phyloP scores from a whole-genome alignment of 208 protist species.

The Trypanosoma avium region DNA sequence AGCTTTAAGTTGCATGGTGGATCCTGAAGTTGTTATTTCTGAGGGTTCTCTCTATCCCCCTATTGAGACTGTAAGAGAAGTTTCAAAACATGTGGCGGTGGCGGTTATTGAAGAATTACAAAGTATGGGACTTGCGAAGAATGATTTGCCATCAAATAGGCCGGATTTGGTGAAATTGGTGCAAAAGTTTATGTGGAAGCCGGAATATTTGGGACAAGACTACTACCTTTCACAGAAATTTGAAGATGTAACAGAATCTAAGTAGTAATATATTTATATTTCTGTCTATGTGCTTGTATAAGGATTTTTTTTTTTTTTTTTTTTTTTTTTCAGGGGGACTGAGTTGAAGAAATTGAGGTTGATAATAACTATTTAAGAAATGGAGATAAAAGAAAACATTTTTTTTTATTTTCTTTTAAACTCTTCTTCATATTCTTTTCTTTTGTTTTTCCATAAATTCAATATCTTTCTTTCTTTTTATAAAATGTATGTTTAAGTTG shows the following conservation, averaged over 20 bases:
- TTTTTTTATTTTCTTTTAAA: no score
- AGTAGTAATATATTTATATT: background rate
- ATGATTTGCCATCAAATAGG: constrained; percentile 35
- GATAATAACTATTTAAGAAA: no score
- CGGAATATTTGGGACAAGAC: constrained; percentile 42
- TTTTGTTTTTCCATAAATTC: no score
- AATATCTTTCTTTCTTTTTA: no score
- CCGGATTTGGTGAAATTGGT: constrained; percentile 47
- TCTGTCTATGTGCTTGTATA: background rate
- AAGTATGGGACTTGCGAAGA: constrained; percentile 37
- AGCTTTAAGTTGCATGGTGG: constrained; percentile 59
- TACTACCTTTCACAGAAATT: constrained; percentile 71
- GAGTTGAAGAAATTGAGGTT: no score
- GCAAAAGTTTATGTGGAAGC: constrained; percentile 43
- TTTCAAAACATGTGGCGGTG: constrained; percentile 51
- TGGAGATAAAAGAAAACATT: no score
- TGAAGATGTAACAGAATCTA: constrained; percentile 11
- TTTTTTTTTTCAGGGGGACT: no score
- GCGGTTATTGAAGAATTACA: constrained; percentile 48
- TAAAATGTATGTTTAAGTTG: constrained; percentile 5
- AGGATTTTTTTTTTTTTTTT: no score
- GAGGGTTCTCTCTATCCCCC: constrained; percentile 56
- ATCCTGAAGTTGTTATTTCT: constrained; percentile 10
- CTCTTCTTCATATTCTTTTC: no score
- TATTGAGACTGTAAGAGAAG: constrained; percentile 42